Evolutionary conservation across 1,139 yeast species (phyloP).

Genomic region (Saccharomyces hybrid): DNA sequence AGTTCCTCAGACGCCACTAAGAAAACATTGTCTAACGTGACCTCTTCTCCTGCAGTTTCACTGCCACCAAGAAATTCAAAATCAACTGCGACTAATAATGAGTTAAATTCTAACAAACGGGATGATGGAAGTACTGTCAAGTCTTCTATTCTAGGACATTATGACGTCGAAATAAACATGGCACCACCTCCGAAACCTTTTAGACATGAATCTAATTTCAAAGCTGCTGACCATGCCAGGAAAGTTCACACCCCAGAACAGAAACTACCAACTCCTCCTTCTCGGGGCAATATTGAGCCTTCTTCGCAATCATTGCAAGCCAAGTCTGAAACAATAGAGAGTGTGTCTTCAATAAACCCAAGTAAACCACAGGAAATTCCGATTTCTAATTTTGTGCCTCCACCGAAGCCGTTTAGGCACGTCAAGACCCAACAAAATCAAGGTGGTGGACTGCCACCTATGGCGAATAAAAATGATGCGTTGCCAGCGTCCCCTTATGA

Average conservation of each 20-base stretch:
- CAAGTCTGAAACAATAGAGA: not conserved
- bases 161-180: slow-evolving; percentile 7
- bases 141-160: slow-evolving; percentile 7
- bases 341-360: not conserved
- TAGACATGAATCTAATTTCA: slow-evolving; percentile 1
- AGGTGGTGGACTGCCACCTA: not conserved
- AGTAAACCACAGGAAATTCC: not conserved
- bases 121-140: not conserved
- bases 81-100: not conserved
- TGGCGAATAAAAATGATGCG: not conserved
- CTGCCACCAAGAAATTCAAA: slow-evolving; percentile 5
- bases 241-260: not conserved
- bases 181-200: slow-evolving; percentile 24
- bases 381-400: slow-evolving; percentile 13
- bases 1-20: no score
- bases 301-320: not conserved
- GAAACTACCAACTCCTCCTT: not conserved
- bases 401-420: slow-evolving; percentile 27
- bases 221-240: not conserved
- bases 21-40: not conserved
- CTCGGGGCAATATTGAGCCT: not conserved
- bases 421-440: not conserved
- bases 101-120: not conserved
- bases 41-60: slow-evolving; percentile 7
- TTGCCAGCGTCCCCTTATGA: not conserved